Evolutionary conservation across 495 filamentous ascomycete genomes (phyloP), one percentile per base, ranked within the genome.

Genomic region (Extremus antarcticus): DNA sequence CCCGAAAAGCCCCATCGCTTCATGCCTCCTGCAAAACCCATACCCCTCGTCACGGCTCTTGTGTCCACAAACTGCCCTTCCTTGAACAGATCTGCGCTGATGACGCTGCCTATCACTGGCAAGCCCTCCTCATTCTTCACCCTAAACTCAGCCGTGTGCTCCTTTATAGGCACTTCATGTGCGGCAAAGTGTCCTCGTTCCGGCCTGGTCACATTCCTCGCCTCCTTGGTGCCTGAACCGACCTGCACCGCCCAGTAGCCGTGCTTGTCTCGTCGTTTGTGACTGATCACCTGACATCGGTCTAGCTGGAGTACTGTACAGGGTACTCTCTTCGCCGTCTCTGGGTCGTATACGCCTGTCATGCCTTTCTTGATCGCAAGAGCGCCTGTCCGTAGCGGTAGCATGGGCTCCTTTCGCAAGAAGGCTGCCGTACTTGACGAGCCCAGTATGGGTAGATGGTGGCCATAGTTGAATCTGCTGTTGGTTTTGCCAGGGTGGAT

Each of bases 1-100:
- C 92, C 92, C 17, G 71, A 62, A 65, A 88, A 97, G 0, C 90
- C 90, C 64, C 88, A 84, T 56, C 86, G 76, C 79, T 98, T 98
- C 91, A 98, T 98, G 54, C 88, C 92, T 77, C 92, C 92, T 3
- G 86, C 87, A 71, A 95, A 97, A 0, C 91, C 92, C 75, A 85
- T 90, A 25, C 92, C 92, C 65, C 83, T 79, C 47, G 79, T 82
- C 64, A 84, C 82, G 21, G 81, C 83, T 65, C 83, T 77, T 47
- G 87, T 80, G 75, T 98, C 92, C 17, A 98, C 84, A 67, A 78
- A 94, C 74, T 95, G 88, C 7, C 92, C 92, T 65, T 88, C 80
- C 59, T 81, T 73, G 71, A 96, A 96, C 85, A 90, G 94, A 57
- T 84, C 80, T 23, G 92, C 86, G 53, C 76, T 72, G 60, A 98